Base-by-base conservation (phyloP, 2,329 filamentous ascomycete genomes). In the Monosporascus sp. region DNA sequence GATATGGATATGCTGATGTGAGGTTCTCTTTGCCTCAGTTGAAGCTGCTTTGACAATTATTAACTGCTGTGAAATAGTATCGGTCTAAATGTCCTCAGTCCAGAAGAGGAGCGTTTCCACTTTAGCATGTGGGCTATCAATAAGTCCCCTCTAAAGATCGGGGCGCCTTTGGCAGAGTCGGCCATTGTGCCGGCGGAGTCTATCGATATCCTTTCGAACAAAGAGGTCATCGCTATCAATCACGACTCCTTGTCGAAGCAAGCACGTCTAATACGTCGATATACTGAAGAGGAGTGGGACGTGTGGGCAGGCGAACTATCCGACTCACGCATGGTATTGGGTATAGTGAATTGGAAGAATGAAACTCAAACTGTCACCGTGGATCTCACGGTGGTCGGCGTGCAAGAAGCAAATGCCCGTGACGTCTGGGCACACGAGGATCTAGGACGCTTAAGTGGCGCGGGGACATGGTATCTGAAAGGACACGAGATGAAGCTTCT, bases 211-310 rank as follows among this genome's bases (percentile, higher is more conserved):
- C 62, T 80, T 47, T 69, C 69, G 1, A 83, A 84, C 64, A 69
- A 73, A 26, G 80, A 82, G 52, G 74, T 82, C 22, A 78, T 85
- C 24, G 75, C 75, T 0, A 78, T 82, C 61, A 84, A 84, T 59
- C 81, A 85, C 58, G 82, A 85, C 59, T 55, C 74, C 0, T 64
- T 84, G 0, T 79, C 73, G 0, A 67, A 76, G 51, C 78, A 80
- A 45, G 79, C 80, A 0, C 70, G 71, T n/a, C 67, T 86, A 1
- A 64, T 76, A 1, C 67, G 76, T 5, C 70, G 78, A 5, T 75
- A 76, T 59, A 76, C 76, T 0, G 72, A 76, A 22, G 73, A 76
- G 27, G 71, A 74, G 43, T 80, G 76, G 66, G 79, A 82, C 51
- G 64, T 81, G 1, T 81, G 77, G 77, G 72, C 73, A 26, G 78